Conservation (phyloP, 352 stramenopile species). For the Globisporangium rhizosaccharum region DNA sequence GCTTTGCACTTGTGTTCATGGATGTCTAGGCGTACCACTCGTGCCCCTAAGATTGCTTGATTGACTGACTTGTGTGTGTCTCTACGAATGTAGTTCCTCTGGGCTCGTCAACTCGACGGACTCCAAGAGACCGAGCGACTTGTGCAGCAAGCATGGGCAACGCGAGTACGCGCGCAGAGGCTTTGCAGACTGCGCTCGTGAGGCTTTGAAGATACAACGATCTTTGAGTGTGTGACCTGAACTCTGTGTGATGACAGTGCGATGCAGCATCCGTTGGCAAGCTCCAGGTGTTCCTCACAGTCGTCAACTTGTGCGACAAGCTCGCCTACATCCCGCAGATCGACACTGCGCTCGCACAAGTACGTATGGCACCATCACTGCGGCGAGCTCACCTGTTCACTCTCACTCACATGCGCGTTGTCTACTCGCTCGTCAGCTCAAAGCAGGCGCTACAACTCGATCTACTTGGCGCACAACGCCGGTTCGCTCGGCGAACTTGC, state of each 20-base stretch:
- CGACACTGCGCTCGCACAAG: constrained; percentile 31
- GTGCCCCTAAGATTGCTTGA: too few relatives aligned
- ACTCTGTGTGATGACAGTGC: not conserved
- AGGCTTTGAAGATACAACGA: not conserved
- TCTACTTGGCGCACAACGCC: constrained; percentile 83
- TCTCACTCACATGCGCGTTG: too few relatives aligned
- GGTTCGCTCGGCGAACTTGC: constrained; percentile 68
- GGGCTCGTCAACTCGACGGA: constrained; percentile 40
- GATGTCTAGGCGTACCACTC: too few relatives aligned
- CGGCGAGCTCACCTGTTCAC: too few relatives aligned
- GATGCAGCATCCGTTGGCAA: constrained; percentile 7
- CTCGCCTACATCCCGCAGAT: constrained; percentile 46
- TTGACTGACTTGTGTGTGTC: too few relatives aligned
- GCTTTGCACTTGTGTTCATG: too few relatives aligned
- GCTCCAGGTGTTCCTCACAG: constrained; percentile 28
- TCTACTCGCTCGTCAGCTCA: too few relatives aligned
- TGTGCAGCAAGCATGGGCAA: constrained; percentile 26
- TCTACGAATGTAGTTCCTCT: constrained; percentile 32
- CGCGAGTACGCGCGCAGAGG: constrained; percentile 4
- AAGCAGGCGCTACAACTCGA: constrained; percentile 24
- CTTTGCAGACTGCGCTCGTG: not conserved
- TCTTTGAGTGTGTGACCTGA: not conserved
- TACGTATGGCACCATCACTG: constrained; percentile 3
- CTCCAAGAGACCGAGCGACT: constrained; percentile 53
- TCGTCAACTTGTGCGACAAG: constrained; percentile 41